Evolutionary conservation across 2,329 filamentous ascomycete genomes (phyloP), one percentile per base, ranked within the genome.

Genomic region (Torrubiella hemipterigena): DNA sequence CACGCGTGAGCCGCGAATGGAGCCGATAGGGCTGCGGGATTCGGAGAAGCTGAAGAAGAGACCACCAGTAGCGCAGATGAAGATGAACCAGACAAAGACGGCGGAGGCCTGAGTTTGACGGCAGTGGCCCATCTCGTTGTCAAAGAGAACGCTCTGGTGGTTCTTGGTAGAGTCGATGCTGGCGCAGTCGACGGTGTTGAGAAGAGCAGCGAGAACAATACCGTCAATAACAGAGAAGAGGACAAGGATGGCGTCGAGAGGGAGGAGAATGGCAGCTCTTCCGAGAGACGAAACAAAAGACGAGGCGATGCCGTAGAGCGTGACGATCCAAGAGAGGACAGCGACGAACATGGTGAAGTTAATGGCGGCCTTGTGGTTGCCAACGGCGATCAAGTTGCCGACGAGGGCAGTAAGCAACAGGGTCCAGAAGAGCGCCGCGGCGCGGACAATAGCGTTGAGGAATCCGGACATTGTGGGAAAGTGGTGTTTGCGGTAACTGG

Each of bases 1-100:
- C 29, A 63, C 67, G 41, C 62, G 53, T 30, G 52, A 54, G 25
- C 53, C 52, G 38, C 59, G 54, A 29, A 60, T 43, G 18, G 62
- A 64, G 12, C 64, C 59, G 31, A 49, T 30, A 35, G 55, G 51
- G 32, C 63, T 56, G 24, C 73, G 65, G 43, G 67, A 62, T 35
- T 67, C 64, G 37, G 60, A 56, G 45, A 74, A 51, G 33, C 67
- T 57, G 39, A 81, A 65, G 47, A 72, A 59, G 27, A 75, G 50
- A 24, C 67, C 65, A 4, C 61, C 73, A 17, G 62, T 57, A 47
- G 78, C 81, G 17, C 68, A 63, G 23, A 60, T 66, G 51, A 78
- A 83, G 29, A 83, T 68, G 58, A 87, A 86, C 79, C 79, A 89
- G 57, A 84, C 67, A 59, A 89, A 89, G 22, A 73, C 79, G 20